Conservation (phyloP, 2,329 filamentous ascomycete species). For the Fusarium sp. region DNA sequence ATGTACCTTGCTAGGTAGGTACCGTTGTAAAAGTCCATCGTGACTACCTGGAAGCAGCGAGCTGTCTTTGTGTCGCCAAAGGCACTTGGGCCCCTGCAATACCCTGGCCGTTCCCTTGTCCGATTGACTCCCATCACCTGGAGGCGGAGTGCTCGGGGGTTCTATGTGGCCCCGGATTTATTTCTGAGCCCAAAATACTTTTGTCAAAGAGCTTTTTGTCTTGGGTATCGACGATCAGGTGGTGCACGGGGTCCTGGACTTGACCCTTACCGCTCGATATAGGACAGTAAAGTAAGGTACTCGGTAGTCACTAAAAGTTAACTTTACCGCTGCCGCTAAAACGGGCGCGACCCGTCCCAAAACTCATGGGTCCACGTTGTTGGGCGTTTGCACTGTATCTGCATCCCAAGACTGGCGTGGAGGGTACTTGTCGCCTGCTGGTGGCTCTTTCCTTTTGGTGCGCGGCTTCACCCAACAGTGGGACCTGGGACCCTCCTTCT, state of each 20-base stretch:
- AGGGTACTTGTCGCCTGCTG: slow-evolving; percentile 13
- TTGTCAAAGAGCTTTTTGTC: slow-evolving; percentile 7
- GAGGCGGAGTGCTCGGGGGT: slow-evolving; percentile 4
- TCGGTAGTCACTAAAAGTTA: slow-evolving; percentile 2
- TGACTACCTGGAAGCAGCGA: slow-evolving; percentile 19
- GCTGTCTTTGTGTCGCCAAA: neutral
- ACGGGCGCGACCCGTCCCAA: slow-evolving; percentile 9
- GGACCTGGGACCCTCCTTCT: slow-evolving; percentile 22
- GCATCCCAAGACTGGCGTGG: slow-evolving; percentile 6
- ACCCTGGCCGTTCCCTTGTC: neutral
- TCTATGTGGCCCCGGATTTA: slow-evolving; percentile 1
- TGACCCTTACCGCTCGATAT: neutral
- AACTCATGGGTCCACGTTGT: slow-evolving; percentile 28
- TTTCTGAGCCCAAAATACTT: slow-evolving; percentile 10
- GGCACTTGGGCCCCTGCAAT: neutral
- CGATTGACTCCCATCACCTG: slow-evolving; percentile 12
- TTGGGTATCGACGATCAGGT: slow-evolving; percentile 25
- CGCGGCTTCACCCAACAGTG: neutral
- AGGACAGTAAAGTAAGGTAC: neutral
- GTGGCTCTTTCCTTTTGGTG: slow-evolving; percentile 9
- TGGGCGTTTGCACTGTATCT: slow-evolving; percentile 23
- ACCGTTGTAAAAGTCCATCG: neutral
- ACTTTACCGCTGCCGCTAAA: slow-evolving; percentile 28
- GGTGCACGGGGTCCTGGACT: slow-evolving; percentile 28
- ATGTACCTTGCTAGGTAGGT: neutral